phyloP scores from a whole-genome alignment of 495 filamentous ascomycete species.

The Neurospora intermedia region DNA sequence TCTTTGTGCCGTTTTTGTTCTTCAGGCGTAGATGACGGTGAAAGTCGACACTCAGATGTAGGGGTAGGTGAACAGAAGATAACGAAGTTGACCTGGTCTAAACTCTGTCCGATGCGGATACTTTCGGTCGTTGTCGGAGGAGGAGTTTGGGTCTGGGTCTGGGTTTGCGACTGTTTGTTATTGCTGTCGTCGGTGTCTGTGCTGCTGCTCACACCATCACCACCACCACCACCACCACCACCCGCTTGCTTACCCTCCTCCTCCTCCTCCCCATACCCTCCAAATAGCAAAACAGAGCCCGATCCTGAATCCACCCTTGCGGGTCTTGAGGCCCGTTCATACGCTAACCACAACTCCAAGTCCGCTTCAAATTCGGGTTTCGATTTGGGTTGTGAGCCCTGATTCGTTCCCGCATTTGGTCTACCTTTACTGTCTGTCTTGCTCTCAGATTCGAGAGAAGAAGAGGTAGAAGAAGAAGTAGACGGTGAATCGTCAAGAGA shows the following conservation, averaged over 20 bases:
- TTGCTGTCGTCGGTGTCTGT: neutral
- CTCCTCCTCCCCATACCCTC: neutral
- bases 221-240: no score
- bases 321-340: neutral
- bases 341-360: neutral
- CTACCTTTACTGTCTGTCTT: neutral
- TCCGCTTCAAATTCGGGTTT: neutral
- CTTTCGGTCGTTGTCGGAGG: neutral
- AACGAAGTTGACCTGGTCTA: neutral
- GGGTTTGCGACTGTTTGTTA: neutral
- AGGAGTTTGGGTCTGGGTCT: neutral
- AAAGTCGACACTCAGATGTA: neutral
- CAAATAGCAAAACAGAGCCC: neutral
- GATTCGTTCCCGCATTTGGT: no score
- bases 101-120: neutral
- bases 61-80: neutral
- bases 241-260: neutral
- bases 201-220: no score
- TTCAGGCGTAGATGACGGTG: neutral
- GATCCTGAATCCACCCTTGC: neutral
- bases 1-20: slow-evolving; percentile 30
- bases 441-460: neutral
- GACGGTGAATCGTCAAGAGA: neutral
- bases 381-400: neutral
- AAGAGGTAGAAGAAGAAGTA: neutral